Conservation (phyloP, 2,329 filamentous ascomycete genomes). For the Aspergillus fijiensis region DNA sequence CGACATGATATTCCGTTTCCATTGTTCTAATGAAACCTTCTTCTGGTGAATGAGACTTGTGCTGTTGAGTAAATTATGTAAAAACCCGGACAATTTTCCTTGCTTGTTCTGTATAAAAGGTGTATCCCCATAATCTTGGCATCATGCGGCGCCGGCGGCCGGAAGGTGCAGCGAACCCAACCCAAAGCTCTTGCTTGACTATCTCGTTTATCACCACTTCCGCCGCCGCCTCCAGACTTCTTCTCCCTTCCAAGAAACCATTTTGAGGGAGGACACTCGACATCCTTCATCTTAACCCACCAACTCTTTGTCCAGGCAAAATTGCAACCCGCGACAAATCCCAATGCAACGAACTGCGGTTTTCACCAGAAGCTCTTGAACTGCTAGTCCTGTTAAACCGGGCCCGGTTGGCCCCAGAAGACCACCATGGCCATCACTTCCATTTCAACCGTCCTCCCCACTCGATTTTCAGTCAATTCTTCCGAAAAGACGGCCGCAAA, state of each 20-base stretch:
- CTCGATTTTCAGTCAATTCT: constrained; percentile 42
- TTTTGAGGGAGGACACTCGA: neutral
- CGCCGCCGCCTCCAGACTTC: neutral
- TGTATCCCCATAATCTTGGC: neutral
- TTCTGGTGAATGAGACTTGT: neutral
- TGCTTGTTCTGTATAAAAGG: neutral
- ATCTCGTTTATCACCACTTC: neutral
- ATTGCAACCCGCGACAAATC: constrained; percentile 7
- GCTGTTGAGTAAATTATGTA: neutral
- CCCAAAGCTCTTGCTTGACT: neutral
- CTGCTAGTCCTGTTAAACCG: constrained; percentile 17
- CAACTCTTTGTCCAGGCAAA: neutral
- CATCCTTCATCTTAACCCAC: neutral
- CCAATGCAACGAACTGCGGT: constrained; percentile 23
- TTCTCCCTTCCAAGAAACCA: neutral
- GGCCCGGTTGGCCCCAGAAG: constrained; percentile 21
- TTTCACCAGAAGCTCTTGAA: constrained; percentile 18
- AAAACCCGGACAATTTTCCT: neutral
- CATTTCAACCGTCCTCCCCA: constrained; percentile 36
- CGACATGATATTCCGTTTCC: neutral
- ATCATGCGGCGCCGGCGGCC: neutral
- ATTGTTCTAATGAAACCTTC: neutral
- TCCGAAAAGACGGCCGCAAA: constrained; percentile 53
- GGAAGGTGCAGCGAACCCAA: neutral
- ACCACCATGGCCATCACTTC: constrained; percentile 47